Conservation (phyloP, 371 early-diverging fungal species). For the Funneliformis caledonium region DNA sequence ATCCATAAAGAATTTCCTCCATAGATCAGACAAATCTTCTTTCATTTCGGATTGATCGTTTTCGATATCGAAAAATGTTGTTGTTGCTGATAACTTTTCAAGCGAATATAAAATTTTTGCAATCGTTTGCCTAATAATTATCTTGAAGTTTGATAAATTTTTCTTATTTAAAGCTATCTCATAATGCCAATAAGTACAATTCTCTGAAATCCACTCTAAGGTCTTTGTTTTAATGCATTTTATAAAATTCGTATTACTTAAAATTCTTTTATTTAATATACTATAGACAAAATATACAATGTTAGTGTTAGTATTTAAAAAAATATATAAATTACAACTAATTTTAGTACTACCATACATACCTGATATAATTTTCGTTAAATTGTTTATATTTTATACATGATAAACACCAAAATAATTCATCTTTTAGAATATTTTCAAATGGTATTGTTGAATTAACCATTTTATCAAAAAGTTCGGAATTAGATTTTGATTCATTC, state of each 20-base stretch:
- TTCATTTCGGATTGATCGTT: not conserved
- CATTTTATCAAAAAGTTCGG: slow-evolving; percentile 3
- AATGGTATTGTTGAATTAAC: slow-evolving; percentile 21
- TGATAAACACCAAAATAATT: slow-evolving; percentile 39
- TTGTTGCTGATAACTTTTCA: slow-evolving; percentile 29
- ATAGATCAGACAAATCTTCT: not conserved
- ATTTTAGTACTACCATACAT: not conserved
- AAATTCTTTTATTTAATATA: slow-evolving; percentile 15
- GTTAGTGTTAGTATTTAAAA: no score
- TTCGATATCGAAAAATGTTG: slow-evolving; percentile 20
- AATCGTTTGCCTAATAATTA: slow-evolving; percentile 23
- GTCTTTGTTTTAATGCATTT: not conserved
- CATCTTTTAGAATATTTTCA: slow-evolving; percentile 22
- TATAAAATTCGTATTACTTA: slow-evolving; percentile 5
- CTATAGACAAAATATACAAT: not conserved
- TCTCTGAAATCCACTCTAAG: not conserved
- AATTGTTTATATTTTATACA: slow-evolving; percentile 36
- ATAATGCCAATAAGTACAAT: slow-evolving; percentile 33
- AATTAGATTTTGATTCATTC: slow-evolving; percentile 10
- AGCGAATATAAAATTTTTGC: slow-evolving; percentile 24
- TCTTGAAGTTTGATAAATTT: slow-evolving; percentile 26
- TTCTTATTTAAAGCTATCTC: slow-evolving; percentile 32
- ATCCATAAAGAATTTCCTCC: slow-evolving; percentile 34
- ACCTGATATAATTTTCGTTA: slow-evolving; percentile 1
- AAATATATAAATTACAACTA: not conserved